Conservation (phyloP, 352 stramenopile genomes). For the Phytophthora podocarpi region DNA sequence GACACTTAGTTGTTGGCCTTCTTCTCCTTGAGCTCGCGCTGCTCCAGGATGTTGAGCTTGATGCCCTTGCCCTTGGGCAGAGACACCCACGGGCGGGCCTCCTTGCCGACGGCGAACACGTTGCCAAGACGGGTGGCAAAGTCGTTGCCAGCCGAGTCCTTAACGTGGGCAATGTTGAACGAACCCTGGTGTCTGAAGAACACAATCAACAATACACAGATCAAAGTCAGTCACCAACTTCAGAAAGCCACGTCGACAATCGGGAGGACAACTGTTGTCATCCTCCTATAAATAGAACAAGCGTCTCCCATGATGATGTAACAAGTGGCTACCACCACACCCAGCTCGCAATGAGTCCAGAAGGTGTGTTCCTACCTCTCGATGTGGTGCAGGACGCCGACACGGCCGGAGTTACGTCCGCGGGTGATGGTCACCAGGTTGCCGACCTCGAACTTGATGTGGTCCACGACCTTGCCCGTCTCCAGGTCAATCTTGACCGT, state of each 20-base stretch:
- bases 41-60: slow-evolving; percentile 99
- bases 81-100: slow-evolving; percentile 92
- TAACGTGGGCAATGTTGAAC: slow-evolving; percentile 99
- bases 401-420: slow-evolving; percentile 97
- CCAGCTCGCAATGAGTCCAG: slow-evolving; percentile 88
- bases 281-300: slow-evolving; percentile 7
- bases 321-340: slow-evolving; percentile 65
- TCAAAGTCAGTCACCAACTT: slow-evolving; percentile 24
- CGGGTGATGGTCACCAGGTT: slow-evolving; percentile 97
- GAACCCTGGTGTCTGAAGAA: slow-evolving; percentile 95
- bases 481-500: slow-evolving; percentile 98
- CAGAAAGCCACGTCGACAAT: slow-evolving; percentile 4
- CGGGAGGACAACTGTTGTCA: background rate
- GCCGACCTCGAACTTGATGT: slow-evolving; percentile 99
- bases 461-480: slow-evolving; percentile 97
- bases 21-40: slow-evolving; percentile 87
- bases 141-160: slow-evolving; percentile 96
- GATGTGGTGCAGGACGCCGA: slow-evolving; percentile 97
- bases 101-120: slow-evolving; percentile 97
- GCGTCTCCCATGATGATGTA: slow-evolving; percentile 19
- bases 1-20: slow-evolving; percentile 67
- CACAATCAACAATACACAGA: slow-evolving; percentile 26
- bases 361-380: slow-evolving; percentile 95
- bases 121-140: slow-evolving; percentile 98
- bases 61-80: slow-evolving; percentile 99